A percentile compares a stretch with the other conserved stretches of the same genome.
Conservation (phyloP, 192 early-diverging fungal genomes). For the Backusella luteola region DNA sequence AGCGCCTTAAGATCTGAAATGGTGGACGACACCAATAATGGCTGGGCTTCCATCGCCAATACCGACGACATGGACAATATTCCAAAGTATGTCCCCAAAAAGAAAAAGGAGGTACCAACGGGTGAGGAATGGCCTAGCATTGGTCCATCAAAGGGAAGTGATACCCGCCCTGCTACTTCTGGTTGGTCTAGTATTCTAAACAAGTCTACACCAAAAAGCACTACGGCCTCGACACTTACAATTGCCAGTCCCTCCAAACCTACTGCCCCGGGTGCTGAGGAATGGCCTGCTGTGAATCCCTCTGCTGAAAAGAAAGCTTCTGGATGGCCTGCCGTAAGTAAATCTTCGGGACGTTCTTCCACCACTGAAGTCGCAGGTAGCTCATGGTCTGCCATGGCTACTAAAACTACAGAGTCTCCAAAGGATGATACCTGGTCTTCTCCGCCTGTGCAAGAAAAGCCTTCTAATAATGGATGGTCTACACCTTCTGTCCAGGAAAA, state of each 20-base stretch:
- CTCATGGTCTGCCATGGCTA: neutral
- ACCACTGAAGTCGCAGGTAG: neutral
- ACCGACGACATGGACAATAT: neutral
- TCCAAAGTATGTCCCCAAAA: neutral
- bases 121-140: neutral
- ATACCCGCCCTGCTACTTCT: neutral
- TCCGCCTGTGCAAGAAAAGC: neutral
- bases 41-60: neutral
- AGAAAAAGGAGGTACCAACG: neutral
- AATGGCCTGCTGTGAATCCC: neutral
- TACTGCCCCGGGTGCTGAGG: neutral
- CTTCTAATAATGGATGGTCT: neutral
- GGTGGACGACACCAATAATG: neutral
- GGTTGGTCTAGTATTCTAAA: neutral
- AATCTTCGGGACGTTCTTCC: neutral
- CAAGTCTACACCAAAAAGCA: neutral
- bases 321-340: neutral
- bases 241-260: neutral
- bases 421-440: neutral
- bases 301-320: neutral
- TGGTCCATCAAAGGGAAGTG: neutral
- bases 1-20: neutral
- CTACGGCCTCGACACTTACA: neutral
- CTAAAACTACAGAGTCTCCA: neutral
- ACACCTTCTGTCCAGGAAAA: neutral